These are phyloP conservation scores for Periglandula ipomoeae DNA, from an alignment of 2,329 filamentous ascomycete species.

Conservation along the genomic window DNA sequence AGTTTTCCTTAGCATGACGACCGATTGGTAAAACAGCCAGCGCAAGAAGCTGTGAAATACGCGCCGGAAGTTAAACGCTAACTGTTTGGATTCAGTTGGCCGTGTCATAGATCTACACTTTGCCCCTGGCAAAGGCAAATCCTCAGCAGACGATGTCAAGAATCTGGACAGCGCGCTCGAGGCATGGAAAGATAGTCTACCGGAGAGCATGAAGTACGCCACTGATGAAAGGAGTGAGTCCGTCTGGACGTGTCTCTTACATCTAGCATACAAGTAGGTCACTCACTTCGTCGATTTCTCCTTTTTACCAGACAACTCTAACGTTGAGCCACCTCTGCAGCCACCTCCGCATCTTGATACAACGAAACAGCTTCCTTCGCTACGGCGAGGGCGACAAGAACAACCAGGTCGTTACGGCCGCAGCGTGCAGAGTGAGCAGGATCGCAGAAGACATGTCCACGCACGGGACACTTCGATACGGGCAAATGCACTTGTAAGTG, in stretches of 20 bases:
- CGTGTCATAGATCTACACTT: slow-evolving; percentile 28
- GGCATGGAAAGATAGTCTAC: slow-evolving; percentile 25
- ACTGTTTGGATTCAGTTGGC: too few species aligned
- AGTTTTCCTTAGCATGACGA: too few species aligned
- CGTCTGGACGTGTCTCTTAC: slow-evolving; percentile 27
- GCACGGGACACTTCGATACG: slow-evolving; percentile 23
- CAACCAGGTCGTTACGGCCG: slow-evolving; percentile 20
- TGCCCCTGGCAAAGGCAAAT: slow-evolving; percentile 21
- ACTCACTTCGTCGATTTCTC: too few species aligned
- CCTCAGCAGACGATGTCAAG: slow-evolving; percentile 18
- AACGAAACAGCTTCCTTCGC: slow-evolving; percentile 24
- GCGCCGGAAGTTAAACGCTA: too few species aligned
- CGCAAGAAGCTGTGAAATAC: too few species aligned
- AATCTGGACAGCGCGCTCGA: slow-evolving; percentile 22
- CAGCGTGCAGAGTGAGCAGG: slow-evolving; percentile 26
- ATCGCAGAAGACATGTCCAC: slow-evolving; percentile 30
- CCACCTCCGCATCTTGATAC: slow-evolving; percentile 26
- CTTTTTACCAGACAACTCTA: neutral
- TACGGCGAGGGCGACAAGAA: slow-evolving; percentile 18
- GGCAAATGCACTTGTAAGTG: slow-evolving; percentile 28
- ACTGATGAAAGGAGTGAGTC: slow-evolving; percentile 24
- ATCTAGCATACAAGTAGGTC: slow-evolving; percentile 28
- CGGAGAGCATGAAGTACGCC: slow-evolving; percentile 19
- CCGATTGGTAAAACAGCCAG: too few species aligned
- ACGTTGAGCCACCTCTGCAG: slow-evolving; percentile 13